Base-by-base conservation (phyloP, 768 basidiomycete species). In the Termitomyces sp. region DNA sequence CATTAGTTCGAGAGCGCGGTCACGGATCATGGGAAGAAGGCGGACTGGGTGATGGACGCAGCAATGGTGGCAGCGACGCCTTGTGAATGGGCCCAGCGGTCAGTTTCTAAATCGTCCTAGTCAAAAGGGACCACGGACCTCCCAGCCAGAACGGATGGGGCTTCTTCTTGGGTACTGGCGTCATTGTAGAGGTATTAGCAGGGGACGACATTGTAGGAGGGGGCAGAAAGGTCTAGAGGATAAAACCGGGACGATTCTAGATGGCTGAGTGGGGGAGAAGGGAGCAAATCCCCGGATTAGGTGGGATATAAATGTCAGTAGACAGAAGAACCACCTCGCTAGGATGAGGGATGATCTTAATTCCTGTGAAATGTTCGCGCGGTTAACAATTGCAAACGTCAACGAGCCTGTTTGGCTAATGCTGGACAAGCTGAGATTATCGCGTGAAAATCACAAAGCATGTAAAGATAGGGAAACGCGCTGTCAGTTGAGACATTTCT, bases 141-240 rank as follows among this genome's bases (percentile, higher is more conserved):
- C 91, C 91, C 8, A 93, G 79, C 82, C 89, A 93, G 76, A 92
- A 91, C 12, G 91, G 91, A 72, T 93, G 89, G 16, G 89, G 89
- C 71, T 84, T 72, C 76, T 90, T 91, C 74, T 78, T 78, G 39
- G 66, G 63, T 12, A 72, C 60, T 30, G 71, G 50, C n/a, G 7
- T 20, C 47, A 13, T 31, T 12, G 13, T 4, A 3, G n/a, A 5
- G 33, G 50, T n/a, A 55, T 57, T 44, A 36, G 34, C 55, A 36
- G 63, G 47, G 33, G 59, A 51, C 50, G 62, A 63, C 61, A 64
- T 64, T 39, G 60, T 22, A 27, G n/a, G n/a, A 47, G 24, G 31
- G 12, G 41, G 27, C 52, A 47, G 33, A 47, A 39, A 53, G 41
- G 47, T 61, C 57, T 58, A 58, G 41, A 45, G 53, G 54, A 39